Evolutionary conservation across 495 filamentous ascomycete species (phyloP).

Genomic region (Pseudotulostoma volvatum): DNA sequence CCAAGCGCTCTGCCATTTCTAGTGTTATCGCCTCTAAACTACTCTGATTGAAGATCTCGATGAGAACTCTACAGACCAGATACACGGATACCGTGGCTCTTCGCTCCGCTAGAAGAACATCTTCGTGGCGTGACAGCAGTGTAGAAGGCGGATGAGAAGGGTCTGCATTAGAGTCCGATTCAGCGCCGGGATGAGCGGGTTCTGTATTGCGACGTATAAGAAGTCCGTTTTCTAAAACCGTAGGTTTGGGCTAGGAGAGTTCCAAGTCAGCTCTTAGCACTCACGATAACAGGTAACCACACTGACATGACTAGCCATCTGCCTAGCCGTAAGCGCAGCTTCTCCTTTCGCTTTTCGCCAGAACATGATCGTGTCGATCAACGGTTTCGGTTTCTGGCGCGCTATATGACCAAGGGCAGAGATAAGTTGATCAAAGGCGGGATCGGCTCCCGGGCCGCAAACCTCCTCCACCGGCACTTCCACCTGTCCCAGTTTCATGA

Average conservation of each 20-base stretch:
- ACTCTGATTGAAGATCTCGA: constrained; percentile 86
- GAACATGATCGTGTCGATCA: constrained; percentile 93
- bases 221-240: constrained; percentile 19
- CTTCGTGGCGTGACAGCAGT: constrained; percentile 45
- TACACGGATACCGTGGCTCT: constrained; percentile 87
- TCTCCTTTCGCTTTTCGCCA: constrained; percentile 95
- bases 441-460: constrained; percentile 77
- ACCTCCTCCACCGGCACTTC: constrained; percentile 73
- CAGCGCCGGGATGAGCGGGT: constrained; percentile 22
- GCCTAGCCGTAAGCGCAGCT: constrained; percentile 45
- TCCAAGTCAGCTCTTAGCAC: not conserved
- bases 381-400: constrained; percentile 79
- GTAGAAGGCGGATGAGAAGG: constrained; percentile 10
- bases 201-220: constrained; percentile 40
- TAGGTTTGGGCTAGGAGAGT: constrained; percentile 12
- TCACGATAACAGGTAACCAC: not conserved
- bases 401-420: constrained; percentile 85
- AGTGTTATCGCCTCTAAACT: constrained; percentile 63
- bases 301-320: constrained; percentile 47
- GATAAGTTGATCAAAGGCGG: constrained; percentile 89
- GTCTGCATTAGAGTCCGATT: constrained; percentile 15
- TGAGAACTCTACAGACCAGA: constrained; percentile 79
- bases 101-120: constrained; percentile 60
- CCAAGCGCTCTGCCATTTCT: constrained; percentile 79
- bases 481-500: constrained; percentile 52